Base-by-base conservation (phyloP, 2,329 filamentous ascomycete genomes). In the Aspergillus latus region DNA sequence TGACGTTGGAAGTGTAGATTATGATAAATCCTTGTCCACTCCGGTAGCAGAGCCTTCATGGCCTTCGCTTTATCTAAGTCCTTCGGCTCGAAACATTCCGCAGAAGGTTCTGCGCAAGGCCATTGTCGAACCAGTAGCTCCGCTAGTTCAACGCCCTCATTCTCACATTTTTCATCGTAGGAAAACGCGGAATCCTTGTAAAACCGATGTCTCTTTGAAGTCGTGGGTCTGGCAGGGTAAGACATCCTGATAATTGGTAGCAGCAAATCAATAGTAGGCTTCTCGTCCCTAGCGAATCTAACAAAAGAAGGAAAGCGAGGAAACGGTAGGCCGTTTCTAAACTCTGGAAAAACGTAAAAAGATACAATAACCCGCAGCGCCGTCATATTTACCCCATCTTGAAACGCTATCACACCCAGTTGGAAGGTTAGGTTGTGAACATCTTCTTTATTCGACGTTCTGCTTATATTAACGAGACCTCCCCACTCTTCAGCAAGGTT, bases 11-110 rank as follows among this genome's bases (percentile, higher is more conserved):
- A 70, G 29, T 80, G 72, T 8, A 72, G 58, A 44, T 85, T 85
- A 4, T 76, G 70, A n/a, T 72, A 76, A 0, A 82, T 62, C 0
- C 78, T 74, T 4, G 67, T 59, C 82, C 82, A 85, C 49, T 82
- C 77, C 0, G 73, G 73, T 0, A 62, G 59, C 10, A 85, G 9
- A 5, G 51, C 45, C 10, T 60, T 29, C 28, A 60, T 30, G 10
- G 66, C 58, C 0, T 58, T 37, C 5, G 36, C n/a, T 13, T 73
- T 26, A 57, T 82, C 65, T 0, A 85, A 29, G 2, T 72, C 63
- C 1, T 54, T 51, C 2, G 58, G 59, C 1, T 58, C 48, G 6
- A 79, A 65, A 0, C 64, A 61, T 0, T 65, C 58, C 0, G 72
- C 15, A 0, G 64, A 66, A 0, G 77, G 75, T 6, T 71, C 63